Evolutionary conservation across 2,329 filamentous ascomycete genomes (phyloP).

Genomic region (Tolypocladium album): DNA sequence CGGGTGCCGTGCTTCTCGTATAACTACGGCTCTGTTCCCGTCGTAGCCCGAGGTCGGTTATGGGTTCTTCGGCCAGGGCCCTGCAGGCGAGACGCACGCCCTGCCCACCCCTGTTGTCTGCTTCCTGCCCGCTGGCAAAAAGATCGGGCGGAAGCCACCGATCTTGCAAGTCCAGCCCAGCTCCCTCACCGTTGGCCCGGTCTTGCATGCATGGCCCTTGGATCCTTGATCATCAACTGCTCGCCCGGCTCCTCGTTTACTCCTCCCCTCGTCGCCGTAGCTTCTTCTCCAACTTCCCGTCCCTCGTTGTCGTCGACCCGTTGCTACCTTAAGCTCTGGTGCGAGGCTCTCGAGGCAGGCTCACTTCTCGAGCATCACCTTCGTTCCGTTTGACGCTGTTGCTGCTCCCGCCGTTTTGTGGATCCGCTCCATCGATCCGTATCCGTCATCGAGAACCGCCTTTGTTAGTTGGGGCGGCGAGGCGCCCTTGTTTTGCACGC

Average conservation of each 20-base stretch:
- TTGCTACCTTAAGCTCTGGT: neutral
- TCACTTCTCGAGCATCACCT: neutral
- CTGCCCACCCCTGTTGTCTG: neutral
- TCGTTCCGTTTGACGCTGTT: neutral
- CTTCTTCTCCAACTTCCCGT: neutral
- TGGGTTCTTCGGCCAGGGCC: neutral
- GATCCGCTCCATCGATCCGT: neutral
- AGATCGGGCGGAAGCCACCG: constrained; percentile 8
- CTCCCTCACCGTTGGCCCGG: neutral
- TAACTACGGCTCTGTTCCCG: neutral
- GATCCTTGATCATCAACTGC: neutral
- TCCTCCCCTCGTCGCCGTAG: neutral
- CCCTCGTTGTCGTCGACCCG: neutral
- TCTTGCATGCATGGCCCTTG: neutral
- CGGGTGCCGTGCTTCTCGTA: neutral
- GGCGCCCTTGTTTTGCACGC: neutral
- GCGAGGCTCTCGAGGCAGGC: neutral
- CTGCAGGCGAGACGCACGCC: neutral
- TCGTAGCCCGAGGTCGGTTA: neutral
- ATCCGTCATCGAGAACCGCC: neutral
- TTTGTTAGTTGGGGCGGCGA: neutral
- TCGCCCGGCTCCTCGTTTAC: neutral
- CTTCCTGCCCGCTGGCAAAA: neutral
- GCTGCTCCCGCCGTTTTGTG: neutral
- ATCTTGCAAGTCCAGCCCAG: constrained; percentile 1